Evolutionary conservation across 1,284 basidiomycete genomes (phyloP).

Genomic region (Chondrostereum purpureum): DNA sequence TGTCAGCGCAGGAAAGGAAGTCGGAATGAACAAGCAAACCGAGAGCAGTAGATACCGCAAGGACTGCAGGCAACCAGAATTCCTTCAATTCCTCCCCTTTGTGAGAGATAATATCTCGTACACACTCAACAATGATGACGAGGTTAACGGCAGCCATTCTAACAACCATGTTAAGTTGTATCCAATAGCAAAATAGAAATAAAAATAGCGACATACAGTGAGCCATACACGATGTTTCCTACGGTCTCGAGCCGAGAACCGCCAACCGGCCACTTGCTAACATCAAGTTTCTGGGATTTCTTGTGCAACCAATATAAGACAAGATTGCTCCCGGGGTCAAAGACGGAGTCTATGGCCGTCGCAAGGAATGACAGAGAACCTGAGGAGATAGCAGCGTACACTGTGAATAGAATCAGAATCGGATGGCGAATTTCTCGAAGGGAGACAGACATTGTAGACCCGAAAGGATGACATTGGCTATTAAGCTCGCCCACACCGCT

Average conservation of each 20-base stretch:
- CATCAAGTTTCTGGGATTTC: constrained; percentile 67
- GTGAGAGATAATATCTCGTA: too few species aligned
- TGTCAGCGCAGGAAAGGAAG: too few species aligned
- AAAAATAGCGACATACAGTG: too few species aligned
- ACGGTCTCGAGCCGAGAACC: constrained; percentile 89
- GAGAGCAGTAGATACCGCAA: too few species aligned
- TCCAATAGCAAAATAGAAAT: constrained; percentile 7
- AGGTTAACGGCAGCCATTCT: too few species aligned
- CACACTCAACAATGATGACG: too few species aligned
- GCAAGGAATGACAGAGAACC: constrained; percentile 84
- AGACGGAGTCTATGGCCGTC: constrained; percentile 84
- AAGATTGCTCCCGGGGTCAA: constrained; percentile 88
- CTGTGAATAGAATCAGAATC: constrained; percentile 29
- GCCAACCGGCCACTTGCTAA: constrained; percentile 87
- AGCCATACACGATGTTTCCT: constrained; percentile 85
- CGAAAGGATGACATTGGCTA: constrained; percentile 69
- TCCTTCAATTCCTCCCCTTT: too few species aligned
- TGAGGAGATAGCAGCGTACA: constrained; percentile 86
- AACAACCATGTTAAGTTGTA: too few species aligned
- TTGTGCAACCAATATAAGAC: constrained; percentile 79
- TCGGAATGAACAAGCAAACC: too few species aligned
- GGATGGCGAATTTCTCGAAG: constrained; percentile 3
- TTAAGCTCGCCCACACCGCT: constrained; percentile 79
- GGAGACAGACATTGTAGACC: constrained; percentile 54
- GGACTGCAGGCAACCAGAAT: too few species aligned